Conservation (phyloP, 352 stramenopile genomes). For the Globisporangium solare region DNA sequence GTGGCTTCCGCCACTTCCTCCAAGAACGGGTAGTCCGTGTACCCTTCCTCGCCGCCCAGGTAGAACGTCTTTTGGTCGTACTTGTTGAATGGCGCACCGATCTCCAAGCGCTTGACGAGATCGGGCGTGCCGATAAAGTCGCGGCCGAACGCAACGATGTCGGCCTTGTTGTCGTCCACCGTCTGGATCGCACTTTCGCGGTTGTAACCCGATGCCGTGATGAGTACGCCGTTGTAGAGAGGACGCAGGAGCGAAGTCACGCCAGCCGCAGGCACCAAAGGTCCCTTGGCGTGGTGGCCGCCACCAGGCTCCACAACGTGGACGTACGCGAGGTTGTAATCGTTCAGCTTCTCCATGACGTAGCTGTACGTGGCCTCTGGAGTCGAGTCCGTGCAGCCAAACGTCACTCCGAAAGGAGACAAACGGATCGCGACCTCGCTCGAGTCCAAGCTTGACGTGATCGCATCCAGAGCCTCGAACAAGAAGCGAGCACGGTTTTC, state of each 20-base stretch:
- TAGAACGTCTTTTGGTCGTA: too few relatives aligned
- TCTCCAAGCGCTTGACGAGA: not conserved
- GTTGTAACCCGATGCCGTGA: not conserved
- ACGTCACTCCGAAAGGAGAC: slow-evolving; percentile 7
- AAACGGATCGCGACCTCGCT: slow-evolving; percentile 16
- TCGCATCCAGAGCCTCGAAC: slow-evolving; percentile 45
- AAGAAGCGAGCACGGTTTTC: slow-evolving; percentile 27
- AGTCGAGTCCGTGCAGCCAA: too few relatives aligned
- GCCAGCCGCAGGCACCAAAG: not conserved
- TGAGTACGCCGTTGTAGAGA: not conserved
- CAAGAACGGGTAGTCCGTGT: not conserved
- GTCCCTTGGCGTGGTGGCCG: too few relatives aligned
- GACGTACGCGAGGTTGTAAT: too few relatives aligned
- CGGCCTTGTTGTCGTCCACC: not conserved
- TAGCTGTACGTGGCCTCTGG: too few relatives aligned
- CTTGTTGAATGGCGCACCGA: not conserved
- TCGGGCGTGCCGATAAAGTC: not conserved
- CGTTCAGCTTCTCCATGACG: too few relatives aligned
- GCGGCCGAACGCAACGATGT: not conserved
- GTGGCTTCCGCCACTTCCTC: not conserved
- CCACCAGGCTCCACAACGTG: too few relatives aligned
- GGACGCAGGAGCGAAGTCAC: not conserved
- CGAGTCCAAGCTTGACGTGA: slow-evolving; percentile 9
- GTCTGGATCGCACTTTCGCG: not conserved
- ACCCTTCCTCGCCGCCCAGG: too few relatives aligned